Evolutionary conservation across 2,329 filamentous ascomycete species (phyloP), one percentile per base, ranked within the genome.

Genomic region (Diaporthe ampelina): DNA sequence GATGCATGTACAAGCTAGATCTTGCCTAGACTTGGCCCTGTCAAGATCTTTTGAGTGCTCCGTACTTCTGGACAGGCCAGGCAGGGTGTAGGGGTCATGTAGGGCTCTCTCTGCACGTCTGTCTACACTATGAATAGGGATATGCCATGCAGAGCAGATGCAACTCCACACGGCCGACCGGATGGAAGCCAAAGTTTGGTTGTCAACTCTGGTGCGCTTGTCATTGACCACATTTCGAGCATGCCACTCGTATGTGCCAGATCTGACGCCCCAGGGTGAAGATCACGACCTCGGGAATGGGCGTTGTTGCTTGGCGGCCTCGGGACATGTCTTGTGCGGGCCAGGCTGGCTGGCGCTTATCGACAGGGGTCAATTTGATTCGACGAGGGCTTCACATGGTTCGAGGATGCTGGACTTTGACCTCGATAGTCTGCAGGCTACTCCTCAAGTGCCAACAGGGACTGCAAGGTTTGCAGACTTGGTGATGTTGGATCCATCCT

Each of bases 131-230:
- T 63, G 40, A 63, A 63, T 45, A 29, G 24, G 32, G 35, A 11
- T 13, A 61, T 29, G 21, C 15, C 40, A 43, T 43, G 40, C 40
- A 17, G 40, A 6, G 40, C 9, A 35, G 37, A 21, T 61, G 37
- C 56, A 59, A 45, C 37, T 19, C 13, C 15, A 48, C 24, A 17
- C 17, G 9, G 35, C 24, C 24, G 17, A 26, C 37, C 8, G 15
- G 37, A 29, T 32, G 29, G 29, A 32, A 29, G 59, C 40, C 17
- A 48, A 32, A 65, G 59, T 48, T 48, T 65, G 59, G 26, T 65
- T 65, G 24, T 17, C 59, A 63, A 15, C 37, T 50, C 17, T 48
- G 10, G 11, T 50, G 3, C 13, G 29, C 17, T 52, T 21, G 21
- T 24, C 7, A 26, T 35, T 52, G 29, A 67, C 15, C 11, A 37